Evolutionary conservation across 306 rosid species (phyloP).

Genomic region (Ormosia semicastrata): DNA sequence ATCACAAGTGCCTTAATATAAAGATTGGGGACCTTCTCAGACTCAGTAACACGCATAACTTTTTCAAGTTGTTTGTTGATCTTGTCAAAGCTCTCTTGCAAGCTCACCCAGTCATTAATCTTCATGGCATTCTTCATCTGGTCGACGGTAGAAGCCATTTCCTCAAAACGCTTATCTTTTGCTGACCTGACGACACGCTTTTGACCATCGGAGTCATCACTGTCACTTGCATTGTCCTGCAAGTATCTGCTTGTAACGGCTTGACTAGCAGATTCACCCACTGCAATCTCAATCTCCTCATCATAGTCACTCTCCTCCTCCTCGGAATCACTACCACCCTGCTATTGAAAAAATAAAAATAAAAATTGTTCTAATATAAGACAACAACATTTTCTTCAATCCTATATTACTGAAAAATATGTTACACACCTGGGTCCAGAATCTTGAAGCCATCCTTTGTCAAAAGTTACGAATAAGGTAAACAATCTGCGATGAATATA

Average conservation of each 20-base stretch:
- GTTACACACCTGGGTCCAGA: conserved; percentile 55
- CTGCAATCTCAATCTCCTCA: conserved; percentile 43
- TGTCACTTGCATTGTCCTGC: conserved; percentile 49
- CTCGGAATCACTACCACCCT: conserved; percentile 84
- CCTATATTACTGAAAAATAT: background rate
- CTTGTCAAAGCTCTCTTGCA: conserved; percentile 94
- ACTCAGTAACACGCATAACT: conserved; percentile 88
- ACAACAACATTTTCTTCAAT: background rate
- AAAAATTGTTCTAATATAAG: background rate
- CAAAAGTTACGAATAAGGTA: background rate
- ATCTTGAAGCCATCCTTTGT: conserved; percentile 37
- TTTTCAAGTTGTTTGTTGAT: conserved; percentile 94
- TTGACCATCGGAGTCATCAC: conserved; percentile 68
- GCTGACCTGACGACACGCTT: conserved; percentile 80
- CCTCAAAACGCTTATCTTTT: conserved; percentile 88
- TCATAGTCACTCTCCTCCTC: conserved; percentile 69
- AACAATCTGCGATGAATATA: conserved; percentile 8
- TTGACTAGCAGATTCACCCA: conserved; percentile 38
- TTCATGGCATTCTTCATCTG: conserved; percentile 98
- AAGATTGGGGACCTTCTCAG: conserved; percentile 73
- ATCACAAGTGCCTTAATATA: conserved; percentile 90
- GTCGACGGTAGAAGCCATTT: conserved; percentile 77
- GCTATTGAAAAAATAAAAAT: background rate
- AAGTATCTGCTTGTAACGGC: conserved; percentile 42
- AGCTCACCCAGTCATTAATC: conserved; percentile 95